Conservation (phyloP, 1,284 basidiomycete genomes). For the Cystobasidium slooffiae region DNA sequence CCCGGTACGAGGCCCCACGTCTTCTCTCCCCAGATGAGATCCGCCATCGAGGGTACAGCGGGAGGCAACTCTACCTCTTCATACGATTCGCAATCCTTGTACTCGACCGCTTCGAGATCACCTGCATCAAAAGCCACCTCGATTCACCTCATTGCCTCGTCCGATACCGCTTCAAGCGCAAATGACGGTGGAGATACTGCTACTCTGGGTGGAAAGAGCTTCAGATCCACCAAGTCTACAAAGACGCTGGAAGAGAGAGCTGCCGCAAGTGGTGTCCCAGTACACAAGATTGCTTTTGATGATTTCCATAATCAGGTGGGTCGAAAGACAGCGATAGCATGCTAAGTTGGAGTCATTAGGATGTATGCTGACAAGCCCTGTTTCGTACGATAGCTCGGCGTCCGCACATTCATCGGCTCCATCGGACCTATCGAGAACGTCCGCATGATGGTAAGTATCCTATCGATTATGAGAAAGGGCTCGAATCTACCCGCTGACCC, state of each 20-base stretch:
- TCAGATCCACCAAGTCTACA: slow-evolving; percentile 26
- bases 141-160: slow-evolving; percentile 45
- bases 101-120: slow-evolving; percentile 36
- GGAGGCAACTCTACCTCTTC: slow-evolving; percentile 39
- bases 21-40: slow-evolving; percentile 38
- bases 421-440: slow-evolving; percentile 83
- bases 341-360: background rate
- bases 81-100: slow-evolving; percentile 41
- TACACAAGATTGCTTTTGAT: slow-evolving; percentile 76
- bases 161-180: slow-evolving; percentile 34
- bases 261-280: slow-evolving; percentile 61
- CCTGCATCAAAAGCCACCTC: slow-evolving; percentile 43
- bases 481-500: slow-evolving; percentile 35
- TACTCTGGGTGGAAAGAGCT: slow-evolving; percentile 30
- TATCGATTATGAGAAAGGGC: too few relatives aligned
- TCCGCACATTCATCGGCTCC: slow-evolving; percentile 86
- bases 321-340: too few relatives aligned
- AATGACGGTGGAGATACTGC: slow-evolving; percentile 28
- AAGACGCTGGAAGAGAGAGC: slow-evolving; percentile 37
- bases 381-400: slow-evolving; percentile 63
- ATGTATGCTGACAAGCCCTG: slow-evolving; percentile 30
- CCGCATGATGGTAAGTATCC: slow-evolving; percentile 65
- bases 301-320: slow-evolving; percentile 73
- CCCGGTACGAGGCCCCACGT: slow-evolving; percentile 46
- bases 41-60: slow-evolving; percentile 26